phyloP scores from a whole-genome alignment of 345 rosid genomes.

The Pistacia integerrima region DNA sequence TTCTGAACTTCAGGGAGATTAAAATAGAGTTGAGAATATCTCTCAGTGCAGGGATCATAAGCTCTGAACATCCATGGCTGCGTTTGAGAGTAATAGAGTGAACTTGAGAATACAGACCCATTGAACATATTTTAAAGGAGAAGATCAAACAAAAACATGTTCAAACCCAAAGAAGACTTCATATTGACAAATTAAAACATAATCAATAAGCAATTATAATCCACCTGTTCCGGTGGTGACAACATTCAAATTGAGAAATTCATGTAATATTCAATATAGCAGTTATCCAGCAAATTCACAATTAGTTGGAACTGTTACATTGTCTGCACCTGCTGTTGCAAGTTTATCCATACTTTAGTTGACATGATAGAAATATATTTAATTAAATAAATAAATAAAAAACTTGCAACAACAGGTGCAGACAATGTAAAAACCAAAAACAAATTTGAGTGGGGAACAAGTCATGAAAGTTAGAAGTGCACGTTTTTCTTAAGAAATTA shows the following conservation, averaged over 20 bases:
- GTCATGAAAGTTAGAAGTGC: background rate
- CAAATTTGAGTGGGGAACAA: background rate
- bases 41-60: conserved; percentile 94
- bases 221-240: background rate
- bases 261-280: background rate
- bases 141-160: conserved; percentile 7
- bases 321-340: background rate
- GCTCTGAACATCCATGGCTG: conserved; percentile 99
- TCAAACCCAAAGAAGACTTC: background rate
- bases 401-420: background rate
- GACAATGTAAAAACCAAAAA: background rate
- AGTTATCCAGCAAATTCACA: background rate
- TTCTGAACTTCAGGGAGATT: conserved; percentile 88
- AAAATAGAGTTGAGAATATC: conserved; percentile 75
- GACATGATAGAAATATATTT: no score
- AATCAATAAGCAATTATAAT: background rate
- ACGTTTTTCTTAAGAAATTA: background rate
- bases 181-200: background rate
- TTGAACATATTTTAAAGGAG: background rate
- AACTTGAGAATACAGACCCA: conserved; percentile 3
- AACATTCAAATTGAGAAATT: background rate
- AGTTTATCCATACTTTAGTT: background rate
- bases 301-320: background rate
- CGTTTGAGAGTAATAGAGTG: conserved; percentile 22
- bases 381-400: no score